Evolutionary conservation across 2,329 filamentous ascomycete species (phyloP), one percentile per base, ranked within the genome.

Genomic region (Fusarium nanum): DNA sequence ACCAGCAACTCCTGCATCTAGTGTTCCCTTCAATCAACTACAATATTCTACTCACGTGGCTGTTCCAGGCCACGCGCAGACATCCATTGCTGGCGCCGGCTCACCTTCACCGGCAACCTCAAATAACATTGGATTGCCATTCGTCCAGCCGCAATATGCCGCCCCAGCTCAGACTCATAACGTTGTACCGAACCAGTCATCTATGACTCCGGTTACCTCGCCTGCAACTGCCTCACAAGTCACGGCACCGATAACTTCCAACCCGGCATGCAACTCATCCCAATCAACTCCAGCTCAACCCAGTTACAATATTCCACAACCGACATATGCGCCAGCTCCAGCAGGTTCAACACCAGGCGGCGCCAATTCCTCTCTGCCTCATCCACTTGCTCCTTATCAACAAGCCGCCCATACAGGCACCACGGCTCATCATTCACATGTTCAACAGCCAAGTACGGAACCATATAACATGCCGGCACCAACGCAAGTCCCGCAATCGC

Each of bases 141-240:
- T 60, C 22, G 27, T 64, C 23, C 73, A 75, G 16, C 69, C 67
- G 14, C 71, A 71, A 53, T 75, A 74, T 55, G 71, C 65, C 34
- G 22, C 50, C 47, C 56, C 64, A 12, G 53, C 67, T 44, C 56
- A 67, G 13, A 22, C 41, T 23, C 70, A 64, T 22, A 63, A 48
- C 57, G 68, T 70, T 30, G 61, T 50, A 5, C 27, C 57, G 16
- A 60, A 28, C 14, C 64, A 65, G 32, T 30, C 60, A 22, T 28
- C 53, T 12, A 45, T 42, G 23, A 44, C 60, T 6, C 48, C 58
- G 1, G 37, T 53, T 12, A 49, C 56, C 3, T 54, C 65, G 22
- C 48, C 64, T 8, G 37, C 49, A 34, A 18, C 16, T 23, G 18
- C 56, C 42, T 42, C 54, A 20, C 60, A 67, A 41, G 40, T 27